A percentile compares a stretch with the other conserved stretches of the same genome.
phyloP scores from a whole-genome alignment of 148 eudicot species.

The Fagopyrum homotropicum region DNA sequence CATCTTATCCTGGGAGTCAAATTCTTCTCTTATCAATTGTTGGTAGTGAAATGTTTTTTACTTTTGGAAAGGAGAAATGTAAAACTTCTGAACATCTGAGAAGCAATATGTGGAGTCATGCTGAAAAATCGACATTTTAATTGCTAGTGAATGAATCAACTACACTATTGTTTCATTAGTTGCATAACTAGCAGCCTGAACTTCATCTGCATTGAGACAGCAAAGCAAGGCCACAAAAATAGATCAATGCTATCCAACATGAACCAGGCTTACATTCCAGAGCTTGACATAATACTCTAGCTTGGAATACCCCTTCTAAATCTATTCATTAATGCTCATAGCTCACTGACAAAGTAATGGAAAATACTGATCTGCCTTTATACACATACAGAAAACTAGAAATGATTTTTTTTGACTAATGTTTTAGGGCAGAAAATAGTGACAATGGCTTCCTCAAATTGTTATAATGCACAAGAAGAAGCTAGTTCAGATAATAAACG shows the following conservation, averaged over 20 bases:
- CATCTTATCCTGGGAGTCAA: slow-evolving; percentile 64
- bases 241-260: neutral
- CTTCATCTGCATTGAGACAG: neutral
- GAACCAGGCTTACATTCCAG: neutral
- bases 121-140: neutral
- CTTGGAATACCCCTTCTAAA: neutral
- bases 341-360: neutral
- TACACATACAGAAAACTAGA: neutral
- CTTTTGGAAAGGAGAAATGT: neutral
- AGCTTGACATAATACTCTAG: neutral
- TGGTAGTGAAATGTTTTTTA: neutral
- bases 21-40: slow-evolving; percentile 19
- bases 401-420: neutral
- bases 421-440: neutral
- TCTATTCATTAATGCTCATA: neutral
- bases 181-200: neutral
- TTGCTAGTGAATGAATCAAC: neutral
- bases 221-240: neutral
- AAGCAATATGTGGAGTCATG: slow-evolving; percentile 8
- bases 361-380: neutral
- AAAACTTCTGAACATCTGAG: neutral
- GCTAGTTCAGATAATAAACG: no score
- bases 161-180: neutral
- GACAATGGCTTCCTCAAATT: neutral
- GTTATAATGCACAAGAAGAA: neutral